Evolutionary conservation across 2,329 filamentous ascomycete species (phyloP), one percentile per base, ranked within the genome.

Genomic region (Pyrenophora graminea): DNA sequence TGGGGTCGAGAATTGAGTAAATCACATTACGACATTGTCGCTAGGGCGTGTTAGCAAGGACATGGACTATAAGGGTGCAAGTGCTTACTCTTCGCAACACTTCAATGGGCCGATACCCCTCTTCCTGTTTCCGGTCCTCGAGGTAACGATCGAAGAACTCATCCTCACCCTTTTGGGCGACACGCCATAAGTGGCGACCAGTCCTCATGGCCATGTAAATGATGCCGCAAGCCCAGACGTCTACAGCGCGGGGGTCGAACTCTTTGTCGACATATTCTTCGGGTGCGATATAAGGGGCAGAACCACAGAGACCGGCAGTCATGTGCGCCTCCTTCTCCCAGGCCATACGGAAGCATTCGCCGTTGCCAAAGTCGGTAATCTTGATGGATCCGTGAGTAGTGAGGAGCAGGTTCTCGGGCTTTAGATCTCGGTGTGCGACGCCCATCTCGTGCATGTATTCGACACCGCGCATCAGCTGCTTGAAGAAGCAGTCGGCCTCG

Each of bases 171-270:
- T 91, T 95, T 75, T 93, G 93, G 6, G 94, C 94, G n/a, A 97
- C 85, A 47, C 92, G 88, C 94, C 94, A 99, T 7, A 99, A 80
- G 74, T 99, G 94, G 45, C 94, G 84, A 5, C 94, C 94, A 2
- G 93, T 97, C 51, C 94, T 84, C 94, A 99, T 99, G 12, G 94
- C 94, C 94, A 99, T 99, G 78, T 99, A 99, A 53, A 99, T 99
- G 44, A 99, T 94, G 70, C 94, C 94, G 54, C 91, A 96, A 19
- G 94, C 94, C 94, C 94, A 99, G 12, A 97, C 88, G 68, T 99
- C 94, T 41, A 99, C 93, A n/a, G 94, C 93, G 51, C 94, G 85
- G 25, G 94, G 94, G 69, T 99, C 94, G 61, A 99, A 99, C 71
- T 99, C 94, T 72, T 88, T 91, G 70, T 96, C 92, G 2, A 87